These are phyloP conservation scores for Ceratocystis variospora DNA, from an alignment of 2,329 filamentous ascomycete genomes.

Conservation along the genomic window DNA sequence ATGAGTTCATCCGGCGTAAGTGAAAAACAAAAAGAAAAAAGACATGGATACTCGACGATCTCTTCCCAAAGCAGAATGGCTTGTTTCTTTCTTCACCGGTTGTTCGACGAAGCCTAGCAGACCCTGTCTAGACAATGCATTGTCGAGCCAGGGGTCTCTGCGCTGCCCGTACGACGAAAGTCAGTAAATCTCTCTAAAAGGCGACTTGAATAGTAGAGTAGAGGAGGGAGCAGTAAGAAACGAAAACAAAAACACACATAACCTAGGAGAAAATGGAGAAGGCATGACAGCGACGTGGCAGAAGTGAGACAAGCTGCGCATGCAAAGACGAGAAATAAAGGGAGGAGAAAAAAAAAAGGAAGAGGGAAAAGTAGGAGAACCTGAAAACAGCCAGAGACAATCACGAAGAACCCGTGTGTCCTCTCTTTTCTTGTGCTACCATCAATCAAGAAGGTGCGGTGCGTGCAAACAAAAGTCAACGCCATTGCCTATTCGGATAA, in stretches of 20 bases:
- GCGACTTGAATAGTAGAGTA: too few species aligned
- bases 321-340: background rate
- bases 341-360: background rate
- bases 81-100: constrained; percentile 4
- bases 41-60: background rate
- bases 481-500: background rate
- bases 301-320: background rate
- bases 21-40: background rate
- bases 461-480: background rate
- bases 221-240: too few species aligned
- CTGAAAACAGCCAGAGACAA: background rate
- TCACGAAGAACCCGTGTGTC: background rate
- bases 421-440: constrained; percentile 4
- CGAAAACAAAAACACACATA: background rate
- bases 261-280: background rate
- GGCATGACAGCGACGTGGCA: background rate
- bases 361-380: background rate
- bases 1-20: background rate
- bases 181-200: background rate
- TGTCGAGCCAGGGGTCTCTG: background rate
- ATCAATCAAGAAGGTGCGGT: background rate
- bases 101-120: background rate
- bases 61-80: background rate
- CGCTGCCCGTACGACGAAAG: background rate
- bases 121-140: background rate